A percentile compares a stretch with the other conserved stretches of the same genome.
Evolutionary conservation across 331 rosid species (phyloP).

Genomic region (Ulmus americana): DNA sequence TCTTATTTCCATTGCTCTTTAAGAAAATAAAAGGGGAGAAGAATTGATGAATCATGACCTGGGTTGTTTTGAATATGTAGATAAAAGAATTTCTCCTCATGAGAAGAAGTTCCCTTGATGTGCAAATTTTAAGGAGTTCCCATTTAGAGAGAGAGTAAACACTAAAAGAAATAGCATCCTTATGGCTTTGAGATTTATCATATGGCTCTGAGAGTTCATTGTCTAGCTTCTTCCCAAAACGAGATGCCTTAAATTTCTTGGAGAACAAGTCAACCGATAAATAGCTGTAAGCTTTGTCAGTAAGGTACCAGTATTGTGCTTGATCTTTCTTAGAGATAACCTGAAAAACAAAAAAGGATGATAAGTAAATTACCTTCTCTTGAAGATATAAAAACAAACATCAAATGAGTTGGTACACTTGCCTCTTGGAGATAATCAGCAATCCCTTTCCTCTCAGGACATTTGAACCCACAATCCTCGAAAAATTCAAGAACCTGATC

Average conservation of each 20-base stretch:
- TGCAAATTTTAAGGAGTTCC: slow-evolving; percentile 55
- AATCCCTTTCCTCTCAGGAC: slow-evolving; percentile 56
- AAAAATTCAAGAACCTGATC: slow-evolving; percentile 39
- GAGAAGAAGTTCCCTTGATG: slow-evolving; percentile 48
- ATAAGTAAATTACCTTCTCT: too few species aligned
- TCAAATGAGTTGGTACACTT: slow-evolving; percentile 14
- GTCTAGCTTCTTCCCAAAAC: slow-evolving; percentile 37
- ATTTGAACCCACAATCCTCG: slow-evolving; percentile 51
- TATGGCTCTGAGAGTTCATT: slow-evolving; percentile 37
- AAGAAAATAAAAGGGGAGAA: background rate
- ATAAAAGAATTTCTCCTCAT: slow-evolving; percentile 53
- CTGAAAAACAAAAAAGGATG: slow-evolving; percentile 16
- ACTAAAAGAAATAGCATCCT: slow-evolving; percentile 34
- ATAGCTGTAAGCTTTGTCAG: slow-evolving; percentile 28
- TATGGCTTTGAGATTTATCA: slow-evolving; percentile 29
- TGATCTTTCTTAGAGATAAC: slow-evolving; percentile 55
- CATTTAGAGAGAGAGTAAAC: slow-evolving; percentile 44
- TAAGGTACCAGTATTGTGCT: slow-evolving; percentile 44
- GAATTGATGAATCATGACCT: slow-evolving; percentile 30
- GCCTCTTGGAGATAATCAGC: slow-evolving; percentile 67
- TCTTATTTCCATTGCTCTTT: background rate
- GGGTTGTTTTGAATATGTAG: slow-evolving; percentile 47
- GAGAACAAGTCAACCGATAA: slow-evolving; percentile 38
- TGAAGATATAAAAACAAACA: too few species aligned
- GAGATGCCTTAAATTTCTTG: slow-evolving; percentile 35